Evolutionary conservation across 2,329 filamentous ascomycete genomes (phyloP), one percentile per base, ranked within the genome.

Genomic region (Trichoderma koningii): DNA sequence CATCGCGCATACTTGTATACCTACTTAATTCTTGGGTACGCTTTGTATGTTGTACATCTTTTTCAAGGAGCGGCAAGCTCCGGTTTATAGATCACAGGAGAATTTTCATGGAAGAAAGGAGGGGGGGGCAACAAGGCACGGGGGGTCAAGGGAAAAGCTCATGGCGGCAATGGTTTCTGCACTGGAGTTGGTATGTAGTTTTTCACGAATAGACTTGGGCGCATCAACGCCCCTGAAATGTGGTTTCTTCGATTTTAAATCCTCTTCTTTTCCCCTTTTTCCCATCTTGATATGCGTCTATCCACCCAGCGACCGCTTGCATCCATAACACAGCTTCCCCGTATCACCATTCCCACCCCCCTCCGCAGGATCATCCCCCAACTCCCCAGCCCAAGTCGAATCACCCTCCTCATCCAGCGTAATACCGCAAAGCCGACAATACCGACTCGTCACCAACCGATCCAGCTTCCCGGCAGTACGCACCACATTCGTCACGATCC

Each of bases 401-500:
- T 90, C 87, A 3, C 87, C 87, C 5, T 80, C 79, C 68, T 83
- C 83, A 64, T 88, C 84, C 14, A 93, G 80, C 41, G 86, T 85
- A 77, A 90, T 85, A 56, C 85, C 85, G 75, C 92, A 96, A 9
- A 94, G 75, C 41, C 83, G 82, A 71, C 92, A 96, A 34, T 72
- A 72, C 5, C 64, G 71, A n/a, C 71, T 73, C 7, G 74, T 75
- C 1, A 79, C 70, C 0, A 80, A 74, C 28, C 85, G 78, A 52
- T 87, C 81, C 47, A 98, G 82, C 77, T 96, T 97, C 59, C 87
- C 89, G n/a, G 91, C 89, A 41, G 94, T 99, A 68, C 92, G 87
- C 5, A 97, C 94, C 10, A 99, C 95, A 74, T 99, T 99, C 38
- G 93, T 90, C 69, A 99, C 93, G 64, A 98, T 92, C 63, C 91